Evolutionary conservation across 352 stramenopile genomes (phyloP), one percentile per base, ranked within the genome.

Genomic region (Pythium insidiosum): DNA sequence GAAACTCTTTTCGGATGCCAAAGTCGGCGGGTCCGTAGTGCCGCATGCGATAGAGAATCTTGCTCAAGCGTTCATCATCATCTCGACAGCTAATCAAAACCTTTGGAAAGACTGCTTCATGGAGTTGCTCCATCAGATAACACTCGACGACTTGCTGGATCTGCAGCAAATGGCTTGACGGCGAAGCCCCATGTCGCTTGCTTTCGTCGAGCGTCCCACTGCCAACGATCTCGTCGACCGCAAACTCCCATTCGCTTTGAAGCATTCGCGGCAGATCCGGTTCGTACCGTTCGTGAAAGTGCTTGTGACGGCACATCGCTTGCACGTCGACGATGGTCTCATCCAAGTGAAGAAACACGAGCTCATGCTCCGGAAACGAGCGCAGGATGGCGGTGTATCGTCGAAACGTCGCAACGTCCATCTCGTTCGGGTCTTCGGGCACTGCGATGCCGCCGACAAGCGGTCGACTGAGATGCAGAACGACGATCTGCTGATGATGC

Each of bases 91-190:
- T 82, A 24, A 53, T 48, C 25, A 80, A 50, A 1, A 84, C 53
- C 19, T 47, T 50, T 2, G 68, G 60, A 18, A 90, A 87, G 31
- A 88, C 50, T 10, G 63, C 40, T 10, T 64, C 56, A 29, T 90
- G 75, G 13, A 87, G 44, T 46, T 74, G 56, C 50, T 88, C 74
- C 64, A 87, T 83, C 43, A 90, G 50, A 49, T 86, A 90, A 51
- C 73, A 88, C 65, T 90, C 78, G 31, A 88, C 71, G 3, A 87
- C 74, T 12, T 90, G 78, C 23, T 86, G 68, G 38, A 88, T 84
- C 55, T 79, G 73, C 21, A 90, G 45, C 29, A 77, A 40, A 38
- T 86, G 71, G 11, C 47, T 63, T 21, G 46, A 36, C 22, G 16
- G 47, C n/a, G 16, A 19, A 22, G 50, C 25, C 43, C 42, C 50